Evolutionary conservation across 768 basidiomycete species (phyloP).

Genomic region (Boletus speciosus): DNA sequence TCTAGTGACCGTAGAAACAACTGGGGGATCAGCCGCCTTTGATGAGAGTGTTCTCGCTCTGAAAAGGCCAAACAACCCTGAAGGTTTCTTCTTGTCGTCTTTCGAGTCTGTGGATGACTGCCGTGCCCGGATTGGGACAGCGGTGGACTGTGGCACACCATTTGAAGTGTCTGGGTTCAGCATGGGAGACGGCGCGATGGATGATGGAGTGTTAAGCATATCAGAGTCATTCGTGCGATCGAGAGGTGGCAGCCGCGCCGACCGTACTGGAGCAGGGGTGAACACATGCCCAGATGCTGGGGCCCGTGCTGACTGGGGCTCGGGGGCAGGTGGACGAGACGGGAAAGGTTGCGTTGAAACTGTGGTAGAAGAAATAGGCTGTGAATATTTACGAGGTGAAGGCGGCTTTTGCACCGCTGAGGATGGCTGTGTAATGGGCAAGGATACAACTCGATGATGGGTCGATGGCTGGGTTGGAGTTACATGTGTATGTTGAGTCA

Average conservation of each 20-base stretch:
- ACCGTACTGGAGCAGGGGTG: conserved; percentile 30
- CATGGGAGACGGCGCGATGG: conserved; percentile 50
- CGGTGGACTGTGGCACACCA: conserved; percentile 1
- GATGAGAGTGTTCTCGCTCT: conserved; percentile 31
- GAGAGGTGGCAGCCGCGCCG: conserved; percentile 20
- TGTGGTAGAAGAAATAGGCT: conserved; percentile 24
- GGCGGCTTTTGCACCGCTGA: conserved; percentile 20
- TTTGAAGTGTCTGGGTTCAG: conserved; percentile 33
- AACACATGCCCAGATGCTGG: conserved; percentile 31
- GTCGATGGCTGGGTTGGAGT: conserved; percentile 17
- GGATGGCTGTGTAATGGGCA: conserved; percentile 27
- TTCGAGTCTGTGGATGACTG: conserved; percentile 31
- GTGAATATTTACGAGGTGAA: conserved; percentile 29
- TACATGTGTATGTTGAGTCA: conserved; percentile 21
- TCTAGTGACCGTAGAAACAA: conserved; percentile 19
- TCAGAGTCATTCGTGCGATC: conserved; percentile 45
- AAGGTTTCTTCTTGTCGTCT: conserved; percentile 32
- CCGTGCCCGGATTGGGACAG: conserved; percentile 22
- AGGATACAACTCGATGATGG: conserved; percentile 38
- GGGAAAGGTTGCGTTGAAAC: conserved; percentile 31
- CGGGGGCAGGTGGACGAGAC: conserved; percentile 17
- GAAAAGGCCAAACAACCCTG: conserved; percentile 30
- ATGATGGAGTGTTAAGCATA: conserved; percentile 61
- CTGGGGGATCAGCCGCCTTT: conserved; percentile 25
- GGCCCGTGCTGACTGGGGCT: conserved; percentile 22